Percentiles rank a stretch among this genome's conserved stretches.
Conservation (phyloP, 495 filamentous ascomycete genomes). For the Lophium mytilinum region DNA sequence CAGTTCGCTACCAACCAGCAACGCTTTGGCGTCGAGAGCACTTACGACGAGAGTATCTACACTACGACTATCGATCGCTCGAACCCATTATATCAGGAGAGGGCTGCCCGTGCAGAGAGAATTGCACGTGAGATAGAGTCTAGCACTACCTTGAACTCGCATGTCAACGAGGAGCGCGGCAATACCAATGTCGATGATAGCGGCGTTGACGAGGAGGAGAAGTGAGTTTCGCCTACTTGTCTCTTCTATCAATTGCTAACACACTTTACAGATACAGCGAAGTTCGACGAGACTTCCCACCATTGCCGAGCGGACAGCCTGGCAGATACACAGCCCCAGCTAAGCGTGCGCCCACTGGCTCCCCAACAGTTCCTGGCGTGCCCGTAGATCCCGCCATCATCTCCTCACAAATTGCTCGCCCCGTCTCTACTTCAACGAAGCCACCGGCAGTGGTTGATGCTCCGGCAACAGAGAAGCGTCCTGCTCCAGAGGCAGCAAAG, state of each 20-base stretch:
- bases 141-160: conserved; percentile 57
- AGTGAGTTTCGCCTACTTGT: conserved; percentile 45
- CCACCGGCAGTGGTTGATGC: not conserved
- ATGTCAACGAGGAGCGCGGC: conserved; percentile 85
- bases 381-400: conserved; percentile 79
- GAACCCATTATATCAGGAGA: conserved; percentile 70
- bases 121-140: conserved; percentile 87
- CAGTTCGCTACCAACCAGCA: conserved; percentile 88
- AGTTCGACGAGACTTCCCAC: conserved; percentile 72
- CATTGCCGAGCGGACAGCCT: conserved; percentile 51
- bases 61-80: conserved; percentile 81
- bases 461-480: conserved; percentile 23
- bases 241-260: not conserved
- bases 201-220: conserved; percentile 80
- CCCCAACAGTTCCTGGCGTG: conserved; percentile 61
- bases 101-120: conserved; percentile 65
- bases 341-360: conserved; percentile 64
- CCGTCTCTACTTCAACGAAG: conserved; percentile 33
- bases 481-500: conserved; percentile 20
- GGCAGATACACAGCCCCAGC: conserved; percentile 90
- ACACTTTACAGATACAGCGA: conserved; percentile 66
- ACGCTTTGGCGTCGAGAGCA: conserved; percentile 75
- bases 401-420: conserved; percentile 57
- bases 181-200: conserved; percentile 53
- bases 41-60: conserved; percentile 90